These are phyloP conservation scores for Podospora conica DNA, from an alignment of 495 filamentous ascomycete species.

Conservation along the genomic window DNA sequence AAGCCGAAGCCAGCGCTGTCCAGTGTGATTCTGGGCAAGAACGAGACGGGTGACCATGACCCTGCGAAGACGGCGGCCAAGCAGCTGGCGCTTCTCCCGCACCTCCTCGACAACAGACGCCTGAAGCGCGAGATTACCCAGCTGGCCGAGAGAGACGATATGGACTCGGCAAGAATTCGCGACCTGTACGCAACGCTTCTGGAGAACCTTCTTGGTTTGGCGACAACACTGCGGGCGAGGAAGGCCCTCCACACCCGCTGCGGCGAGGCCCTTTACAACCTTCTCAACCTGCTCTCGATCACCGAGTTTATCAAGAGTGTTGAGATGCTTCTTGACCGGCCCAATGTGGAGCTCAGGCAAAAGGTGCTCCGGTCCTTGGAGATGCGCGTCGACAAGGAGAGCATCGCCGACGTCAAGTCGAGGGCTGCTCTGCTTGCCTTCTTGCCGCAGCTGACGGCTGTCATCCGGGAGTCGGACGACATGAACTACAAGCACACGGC, in stretches of 20 bases:
- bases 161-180: conserved; percentile 55
- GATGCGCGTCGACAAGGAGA: conserved; percentile 61
- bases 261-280: conserved; percentile 61
- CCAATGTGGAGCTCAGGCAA: conserved; percentile 63
- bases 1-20: conserved; percentile 64
- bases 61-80: conserved; percentile 53
- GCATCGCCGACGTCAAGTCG: conserved; percentile 57
- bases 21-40: conserved; percentile 58
- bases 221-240: conserved; percentile 52
- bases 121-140: conserved; percentile 44
- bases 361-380: conserved; percentile 77
- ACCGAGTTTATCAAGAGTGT: conserved; percentile 80
- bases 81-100: conserved; percentile 54
- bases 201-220: conserved; percentile 58
- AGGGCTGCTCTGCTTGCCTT: conserved; percentile 68
- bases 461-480: conserved; percentile 65
- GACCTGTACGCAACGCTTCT: conserved; percentile 63
- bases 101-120: conserved; percentile 45
- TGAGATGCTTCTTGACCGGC: conserved; percentile 65
- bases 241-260: conserved; percentile 58
- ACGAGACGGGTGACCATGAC: conserved; percentile 54
- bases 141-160: conserved; percentile 47
- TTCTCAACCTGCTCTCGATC: conserved; percentile 73
- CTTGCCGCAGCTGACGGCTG: conserved; percentile 64
- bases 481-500: conserved; percentile 71